A percentile compares a stretch with the other conserved stretches of the same genome.
Evolutionary conservation across 192 early-diverging fungal genomes (phyloP).

Genomic region (Dissophora globulifera): DNA sequence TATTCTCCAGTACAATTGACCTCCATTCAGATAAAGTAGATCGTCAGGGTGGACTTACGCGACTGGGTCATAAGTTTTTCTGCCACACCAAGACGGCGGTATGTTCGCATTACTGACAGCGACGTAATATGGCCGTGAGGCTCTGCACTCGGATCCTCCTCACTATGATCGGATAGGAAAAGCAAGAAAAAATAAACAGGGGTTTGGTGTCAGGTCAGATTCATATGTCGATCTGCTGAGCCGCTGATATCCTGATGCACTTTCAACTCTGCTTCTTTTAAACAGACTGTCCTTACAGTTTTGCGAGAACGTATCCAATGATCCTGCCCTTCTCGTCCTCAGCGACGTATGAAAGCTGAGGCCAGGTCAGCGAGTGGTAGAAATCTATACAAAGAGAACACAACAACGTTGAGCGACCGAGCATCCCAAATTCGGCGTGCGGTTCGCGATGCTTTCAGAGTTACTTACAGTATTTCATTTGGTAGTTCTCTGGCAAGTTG

Average conservation of each 20-base stretch:
- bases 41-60: slow-evolving; percentile 63
- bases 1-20: too few species aligned
- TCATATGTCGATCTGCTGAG: too few species aligned
- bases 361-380: slow-evolving; percentile 86
- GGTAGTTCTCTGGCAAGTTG: slow-evolving; percentile 99
- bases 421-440: too few species aligned
- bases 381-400: slow-evolving; percentile 62
- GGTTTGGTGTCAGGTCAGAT: too few species aligned
- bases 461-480: slow-evolving; percentile 96
- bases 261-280: neutral
- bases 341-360: slow-evolving; percentile 95
- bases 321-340: slow-evolving; percentile 91
- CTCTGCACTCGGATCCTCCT: slow-evolving; percentile 78
- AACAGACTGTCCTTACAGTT: slow-evolving; percentile 74
- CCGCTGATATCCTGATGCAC: too few species aligned
- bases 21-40: too few species aligned
- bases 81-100: slow-evolving; percentile 95
- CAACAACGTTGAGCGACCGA: too few species aligned
- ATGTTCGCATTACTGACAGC: slow-evolving; percentile 96
- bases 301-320: slow-evolving; percentile 97
- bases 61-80: slow-evolving; percentile 97
- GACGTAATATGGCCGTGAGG: slow-evolving; percentile 97
- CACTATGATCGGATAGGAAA: slow-evolving; percentile 66
- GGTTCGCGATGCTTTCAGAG: too few species aligned
- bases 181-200: too few species aligned